These are phyloP conservation scores for Monilinia vaccinii-corymbosi DNA, from an alignment of 2,329 filamentous ascomycete species.

Conservation along the genomic window DNA sequence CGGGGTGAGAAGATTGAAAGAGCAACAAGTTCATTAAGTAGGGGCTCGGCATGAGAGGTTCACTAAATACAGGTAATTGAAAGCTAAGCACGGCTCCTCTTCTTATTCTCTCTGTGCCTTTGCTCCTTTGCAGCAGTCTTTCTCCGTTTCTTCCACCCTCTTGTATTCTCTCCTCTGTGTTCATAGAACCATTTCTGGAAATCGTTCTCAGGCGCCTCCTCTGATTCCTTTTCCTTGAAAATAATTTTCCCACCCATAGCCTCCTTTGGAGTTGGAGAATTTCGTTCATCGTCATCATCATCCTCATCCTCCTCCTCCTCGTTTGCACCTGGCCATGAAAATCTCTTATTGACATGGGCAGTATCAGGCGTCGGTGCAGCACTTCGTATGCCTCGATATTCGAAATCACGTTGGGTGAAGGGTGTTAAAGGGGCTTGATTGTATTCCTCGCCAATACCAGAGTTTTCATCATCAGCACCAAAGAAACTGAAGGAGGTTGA, in stretches of 20 bases:
- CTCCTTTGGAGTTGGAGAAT: conserved; percentile 12
- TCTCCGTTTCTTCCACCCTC: conserved; percentile 56
- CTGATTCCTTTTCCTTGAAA: conserved; percentile 14
- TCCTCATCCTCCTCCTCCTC: conserved; percentile 39
- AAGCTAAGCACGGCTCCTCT: conserved; percentile 31
- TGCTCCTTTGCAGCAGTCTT: conserved; percentile 58
- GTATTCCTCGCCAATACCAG: conserved; percentile 33
- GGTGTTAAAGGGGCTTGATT: conserved; percentile 64
- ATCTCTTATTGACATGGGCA: conserved; percentile 59
- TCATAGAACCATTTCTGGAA: conserved; percentile 64
- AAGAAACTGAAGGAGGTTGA: conserved; percentile 71
- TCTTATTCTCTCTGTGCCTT: conserved; percentile 55
- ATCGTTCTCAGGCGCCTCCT: conserved; percentile 33
- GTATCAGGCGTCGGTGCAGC: conserved; percentile 94
- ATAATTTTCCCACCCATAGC: conserved; percentile 14
- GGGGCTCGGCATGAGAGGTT: not conserved
- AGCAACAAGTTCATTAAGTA: not conserved
- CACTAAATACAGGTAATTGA: not conserved
- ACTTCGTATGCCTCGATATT: conserved; percentile 67
- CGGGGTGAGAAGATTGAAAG: not conserved
- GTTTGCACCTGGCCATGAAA: conserved; percentile 43
- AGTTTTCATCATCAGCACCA: conserved; percentile 38
- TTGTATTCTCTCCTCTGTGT: conserved; percentile 53
- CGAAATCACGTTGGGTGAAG: conserved; percentile 69
- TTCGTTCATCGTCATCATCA: conserved; percentile 35